Percentiles rank a stretch among this genome's conserved stretches.
Conservation (phyloP, 2,329 filamentous ascomycete species). For the Volutella citrinella region DNA sequence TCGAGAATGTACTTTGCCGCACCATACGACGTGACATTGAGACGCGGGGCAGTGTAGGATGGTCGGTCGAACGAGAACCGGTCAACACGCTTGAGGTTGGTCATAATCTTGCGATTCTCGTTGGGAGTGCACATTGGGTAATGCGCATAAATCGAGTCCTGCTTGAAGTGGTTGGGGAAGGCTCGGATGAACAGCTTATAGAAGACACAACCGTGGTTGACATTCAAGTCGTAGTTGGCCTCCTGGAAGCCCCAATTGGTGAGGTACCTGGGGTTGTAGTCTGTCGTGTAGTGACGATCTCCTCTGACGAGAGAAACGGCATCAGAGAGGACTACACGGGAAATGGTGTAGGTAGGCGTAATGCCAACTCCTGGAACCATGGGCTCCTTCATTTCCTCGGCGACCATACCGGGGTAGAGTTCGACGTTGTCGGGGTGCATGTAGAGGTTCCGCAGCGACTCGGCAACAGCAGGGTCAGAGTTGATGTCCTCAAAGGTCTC, state of each 20-base stretch:
- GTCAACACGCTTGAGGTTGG: constrained; percentile 61
- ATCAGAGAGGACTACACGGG: constrained; percentile 72
- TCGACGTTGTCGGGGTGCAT: constrained; percentile 78
- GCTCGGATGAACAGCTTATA: constrained; percentile 80
- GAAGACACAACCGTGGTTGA: constrained; percentile 80
- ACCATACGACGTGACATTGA: constrained; percentile 59
- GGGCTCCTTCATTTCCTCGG: constrained; percentile 71
- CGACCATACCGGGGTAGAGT: constrained; percentile 74
- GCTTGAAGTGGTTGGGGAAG: constrained; percentile 76
- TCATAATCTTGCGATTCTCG: constrained; percentile 71
- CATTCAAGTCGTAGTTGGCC: constrained; percentile 65
- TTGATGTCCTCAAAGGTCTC: constrained; percentile 82
- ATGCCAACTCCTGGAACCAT: constrained; percentile 75
- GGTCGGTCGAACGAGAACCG: constrained; percentile 70
- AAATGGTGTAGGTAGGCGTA: constrained; percentile 72
- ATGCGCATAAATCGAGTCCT: constrained; percentile 78
- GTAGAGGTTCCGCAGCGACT: constrained; percentile 65
- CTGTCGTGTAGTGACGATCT: constrained; percentile 75
- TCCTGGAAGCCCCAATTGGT: constrained; percentile 85
- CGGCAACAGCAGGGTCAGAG: constrained; percentile 67
- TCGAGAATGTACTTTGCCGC: constrained; percentile 61
- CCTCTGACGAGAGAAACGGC: constrained; percentile 76
- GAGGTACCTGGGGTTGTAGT: constrained; percentile 69
- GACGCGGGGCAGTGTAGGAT: constrained; percentile 42
- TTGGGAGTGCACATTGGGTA: constrained; percentile 69